Base-by-base conservation (phyloP, 1,139 yeast species). In the Protomyces inundatus region DNA sequence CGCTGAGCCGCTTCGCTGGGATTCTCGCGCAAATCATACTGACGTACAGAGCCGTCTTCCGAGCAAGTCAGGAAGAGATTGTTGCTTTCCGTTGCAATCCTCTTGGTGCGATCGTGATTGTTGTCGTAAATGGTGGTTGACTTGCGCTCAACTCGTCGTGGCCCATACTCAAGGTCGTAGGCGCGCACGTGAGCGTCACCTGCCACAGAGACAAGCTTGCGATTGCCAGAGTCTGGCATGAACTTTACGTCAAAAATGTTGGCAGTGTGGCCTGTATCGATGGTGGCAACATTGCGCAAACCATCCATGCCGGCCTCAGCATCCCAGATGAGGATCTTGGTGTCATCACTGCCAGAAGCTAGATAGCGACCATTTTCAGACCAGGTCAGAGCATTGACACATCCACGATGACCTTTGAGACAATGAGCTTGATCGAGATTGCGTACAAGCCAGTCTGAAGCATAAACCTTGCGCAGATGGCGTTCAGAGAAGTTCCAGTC, bases 291-390 rank as follows among this genome's bases (percentile, higher is more conserved):
- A 23, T 62, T 55, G 23, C 23, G 23, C 23, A 23, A 23, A 1
- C 23, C 23, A 7, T 66, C 61, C n/a, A 55, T 57, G 6, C 65
- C 63, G 4, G 23, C n/a, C 16, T 54, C 61, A 5, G 69, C 67
- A 23, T 64, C 61, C 66, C 68, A 68, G 35, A 68, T 37, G 46
- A 64, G 57, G 23, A 67, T 54, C 36, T 66, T 60, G 9, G 67
- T 66, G 52, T 68, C 70, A 42, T 68, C 70, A n/a, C 68, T 56
- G 9, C 69, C 70, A 3, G 70, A 68, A 2, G 68, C 68, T n/a
- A 68, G 65, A n/a, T 52, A 64, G 7, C 55, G 62, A 10, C 70
- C 70, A 33, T 67, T 67, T 2, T 58, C 50, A 1, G 70, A 68
- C 70, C 70, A 68, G 42, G 65, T 57, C 23, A 68, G 45, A 1